phyloP scores from a whole-genome alignment of 345 rosid species.

The Citrus hindsii region DNA sequence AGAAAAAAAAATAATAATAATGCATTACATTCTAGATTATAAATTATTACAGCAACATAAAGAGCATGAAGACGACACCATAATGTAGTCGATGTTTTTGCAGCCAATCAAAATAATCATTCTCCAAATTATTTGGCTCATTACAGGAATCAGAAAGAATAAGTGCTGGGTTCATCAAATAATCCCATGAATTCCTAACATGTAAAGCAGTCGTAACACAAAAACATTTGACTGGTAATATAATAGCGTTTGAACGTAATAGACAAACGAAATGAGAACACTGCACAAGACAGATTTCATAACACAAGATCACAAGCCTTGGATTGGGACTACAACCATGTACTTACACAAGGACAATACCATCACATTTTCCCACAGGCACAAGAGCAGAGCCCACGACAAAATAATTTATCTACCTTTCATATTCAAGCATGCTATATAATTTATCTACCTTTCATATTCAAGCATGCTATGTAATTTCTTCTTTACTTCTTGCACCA shows the following conservation, averaged over 20 bases:
- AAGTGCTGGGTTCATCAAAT: background rate
- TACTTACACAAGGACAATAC: background rate
- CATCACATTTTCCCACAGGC: background rate
- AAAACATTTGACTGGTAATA: background rate
- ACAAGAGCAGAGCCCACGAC: background rate
- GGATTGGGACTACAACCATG: background rate
- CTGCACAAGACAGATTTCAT: background rate
- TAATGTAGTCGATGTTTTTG: background rate
- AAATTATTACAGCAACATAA: background rate
- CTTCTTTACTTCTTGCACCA: background rate
- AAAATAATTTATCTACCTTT: background rate
- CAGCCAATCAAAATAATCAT: background rate
- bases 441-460: background rate
- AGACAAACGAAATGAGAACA: background rate
- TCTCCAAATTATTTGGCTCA: background rate
- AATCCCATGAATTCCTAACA: background rate
- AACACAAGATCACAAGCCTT: background rate
- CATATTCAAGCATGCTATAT: background rate
- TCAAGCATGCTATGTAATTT: background rate
- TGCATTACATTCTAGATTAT: background rate
- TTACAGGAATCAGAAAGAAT: background rate
- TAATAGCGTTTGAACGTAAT: background rate
- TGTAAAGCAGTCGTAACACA: background rate
- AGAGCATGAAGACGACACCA: background rate
- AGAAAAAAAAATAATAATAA: background rate